Percentiles rank a stretch among this genome's conserved stretches.
Evolutionary conservation across 164 flowering plant species (phyloP).

Genomic region (Protea cynaroides): DNA sequence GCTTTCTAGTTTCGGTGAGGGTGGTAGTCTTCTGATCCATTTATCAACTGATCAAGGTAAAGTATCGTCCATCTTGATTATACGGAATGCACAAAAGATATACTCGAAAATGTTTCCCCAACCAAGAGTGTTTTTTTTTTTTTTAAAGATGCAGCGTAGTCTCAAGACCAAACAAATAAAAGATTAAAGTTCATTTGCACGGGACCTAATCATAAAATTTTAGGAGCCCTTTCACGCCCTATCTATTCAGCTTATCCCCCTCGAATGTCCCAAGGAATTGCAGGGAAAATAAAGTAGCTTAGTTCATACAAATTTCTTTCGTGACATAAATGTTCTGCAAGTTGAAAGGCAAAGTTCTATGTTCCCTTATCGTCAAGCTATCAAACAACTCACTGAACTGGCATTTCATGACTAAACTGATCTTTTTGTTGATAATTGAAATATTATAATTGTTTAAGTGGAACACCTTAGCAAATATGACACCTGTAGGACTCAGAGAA

Average conservation of each 20-base stretch:
- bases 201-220: background rate
- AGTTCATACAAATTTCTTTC: background rate
- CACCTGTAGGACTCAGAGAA: too few relatives aligned
- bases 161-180: background rate
- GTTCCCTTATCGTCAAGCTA: background rate
- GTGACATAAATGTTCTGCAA: background rate
- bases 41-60: slow-evolving; percentile 95
- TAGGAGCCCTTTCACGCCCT: background rate
- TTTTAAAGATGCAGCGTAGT: background rate
- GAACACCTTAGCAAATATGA: too few relatives aligned
- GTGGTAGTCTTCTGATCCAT: slow-evolving; percentile 58
- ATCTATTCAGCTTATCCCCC: background rate
- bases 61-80: background rate
- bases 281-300: background rate
- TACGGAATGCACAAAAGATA: background rate
- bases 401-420: too few relatives aligned
- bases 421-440: too few relatives aligned
- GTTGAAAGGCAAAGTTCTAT: background rate
- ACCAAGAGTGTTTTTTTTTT: background rate
- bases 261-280: background rate
- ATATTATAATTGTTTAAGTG: too few relatives aligned
- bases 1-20: slow-evolving; percentile 49
- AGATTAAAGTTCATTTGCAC: background rate
- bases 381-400: background rate
- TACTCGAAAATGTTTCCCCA: background rate